Evolutionary conservation across 129 eudicot genomes (phyloP).

Genomic region (Apium graveolens): DNA sequence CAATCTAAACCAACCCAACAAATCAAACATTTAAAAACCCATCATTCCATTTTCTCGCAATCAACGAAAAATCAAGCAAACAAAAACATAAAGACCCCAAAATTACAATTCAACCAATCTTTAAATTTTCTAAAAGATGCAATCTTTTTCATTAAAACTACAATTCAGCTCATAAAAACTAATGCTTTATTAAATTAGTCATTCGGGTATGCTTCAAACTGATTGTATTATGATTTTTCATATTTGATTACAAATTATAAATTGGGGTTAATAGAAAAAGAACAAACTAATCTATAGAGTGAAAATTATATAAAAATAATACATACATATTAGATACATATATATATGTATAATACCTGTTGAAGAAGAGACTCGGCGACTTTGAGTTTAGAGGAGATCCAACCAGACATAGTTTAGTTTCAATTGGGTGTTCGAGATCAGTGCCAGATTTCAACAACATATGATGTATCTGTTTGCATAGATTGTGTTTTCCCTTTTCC

Average conservation of each 20-base stretch:
- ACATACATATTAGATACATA: neutral
- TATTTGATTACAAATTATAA: neutral
- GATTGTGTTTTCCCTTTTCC: neutral
- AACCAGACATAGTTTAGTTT: constrained; percentile 68
- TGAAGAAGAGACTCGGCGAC: constrained; percentile 78
- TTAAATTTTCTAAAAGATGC: neutral
- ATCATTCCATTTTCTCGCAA: neutral
- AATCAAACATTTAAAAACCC: constrained; percentile 14
- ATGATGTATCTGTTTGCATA: neutral
- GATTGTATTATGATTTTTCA: neutral
- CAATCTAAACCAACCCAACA: constrained; percentile 47
- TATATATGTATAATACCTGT: constrained; percentile 25
- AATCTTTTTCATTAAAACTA: neutral
- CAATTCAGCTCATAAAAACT: neutral
- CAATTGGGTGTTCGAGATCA: constrained; percentile 4
- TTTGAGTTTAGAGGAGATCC: constrained; percentile 97
- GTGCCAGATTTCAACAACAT: neutral
- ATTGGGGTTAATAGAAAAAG: neutral
- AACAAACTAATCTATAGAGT: neutral
- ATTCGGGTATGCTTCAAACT: neutral
- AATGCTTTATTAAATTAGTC: neutral
- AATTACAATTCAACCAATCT: neutral
- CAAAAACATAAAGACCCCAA: neutral
- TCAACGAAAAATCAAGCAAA: neutral
- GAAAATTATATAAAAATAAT: neutral